Base-by-base conservation (phyloP, 495 filamentous ascomycete genomes). In the Chaetomidium leptoderma region DNA sequence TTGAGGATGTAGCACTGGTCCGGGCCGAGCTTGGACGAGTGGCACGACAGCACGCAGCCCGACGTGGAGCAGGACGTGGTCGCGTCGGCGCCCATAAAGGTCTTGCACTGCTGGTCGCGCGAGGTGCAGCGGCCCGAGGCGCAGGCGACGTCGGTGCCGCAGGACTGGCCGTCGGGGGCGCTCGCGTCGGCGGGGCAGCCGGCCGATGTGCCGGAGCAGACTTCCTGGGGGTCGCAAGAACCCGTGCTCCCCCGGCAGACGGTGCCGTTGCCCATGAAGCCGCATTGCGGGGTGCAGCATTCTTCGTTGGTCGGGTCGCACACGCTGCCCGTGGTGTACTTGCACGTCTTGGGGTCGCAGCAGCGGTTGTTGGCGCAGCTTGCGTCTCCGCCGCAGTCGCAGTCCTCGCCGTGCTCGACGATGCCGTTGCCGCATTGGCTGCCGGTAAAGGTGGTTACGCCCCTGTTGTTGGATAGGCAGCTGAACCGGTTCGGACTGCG, bases 391-490 rank as follows among this genome's bases (percentile, higher is more conserved):
- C 93, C 95, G 66, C 93, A 98, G 73, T 98, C 93, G 71, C 93
- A 98, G 16, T 98, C 88, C 72, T 98, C 93, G 60, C 90, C 93
- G 10, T 79, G 71, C 71, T 98, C 93, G 39, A 98, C 95, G 59
- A 98, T 97, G 44, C 93, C 93, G 70, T 98, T 98, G 48, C 93
- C 93, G 68, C 93, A 98, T 65, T 90, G 85, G 57, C 86, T 86
- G 62, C 87, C 88, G 1, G 84, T 88, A 67, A 95, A 89, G n/a
- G 88, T 92, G n/a, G 78, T 77, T 17, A 98, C 85, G 57, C 86
- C 86, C 60, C 82, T 82, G 72, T 98, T 98, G 66, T 87, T 84
- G 14, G 81, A 83, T 19, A 98, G 76, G 74, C 95, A 97, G 27
- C 61, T 70, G 6, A 81, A 85, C 39, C 87, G 88, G 69, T 93